Conservation (phyloP, 345 rosid genomes). For the Pelargonium nanum region DNA sequence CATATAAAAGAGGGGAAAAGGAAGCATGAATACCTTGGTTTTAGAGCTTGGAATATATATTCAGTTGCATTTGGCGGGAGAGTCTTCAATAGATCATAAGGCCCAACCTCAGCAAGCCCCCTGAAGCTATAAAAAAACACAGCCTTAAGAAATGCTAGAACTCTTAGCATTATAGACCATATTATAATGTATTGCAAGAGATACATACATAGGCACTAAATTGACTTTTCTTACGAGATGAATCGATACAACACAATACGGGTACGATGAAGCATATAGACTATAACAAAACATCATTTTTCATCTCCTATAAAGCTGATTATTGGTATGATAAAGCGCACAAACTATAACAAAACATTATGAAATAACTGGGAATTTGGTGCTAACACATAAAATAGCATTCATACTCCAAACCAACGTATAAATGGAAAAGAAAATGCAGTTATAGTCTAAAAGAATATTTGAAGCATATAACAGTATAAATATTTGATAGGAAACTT, state of each 20-base stretch:
- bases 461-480: not conserved
- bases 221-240: no score
- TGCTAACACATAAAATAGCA: no score
- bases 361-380: not conserved
- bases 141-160: slow-evolving; percentile 4
- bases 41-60: slow-evolving; percentile 33
- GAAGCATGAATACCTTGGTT: slow-evolving; percentile 34
- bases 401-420: not conserved
- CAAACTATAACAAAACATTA: not conserved
- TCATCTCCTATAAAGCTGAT: no score
- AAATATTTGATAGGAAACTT: not conserved
- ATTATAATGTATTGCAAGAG: no score
- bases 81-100: slow-evolving; percentile 34
- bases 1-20: not conserved
- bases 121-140: slow-evolving; percentile 22
- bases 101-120: slow-evolving; percentile 19
- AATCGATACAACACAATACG: no score
- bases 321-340: no score
- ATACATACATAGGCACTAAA: no score
- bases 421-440: not conserved
- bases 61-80: slow-evolving; percentile 48
- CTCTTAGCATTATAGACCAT: not conserved
- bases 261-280: no score
- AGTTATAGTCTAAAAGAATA: not conserved
- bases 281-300: no score